Evolutionary conservation across 768 basidiomycete species (phyloP).

Genomic region (Cystobasidium ongulense): DNA sequence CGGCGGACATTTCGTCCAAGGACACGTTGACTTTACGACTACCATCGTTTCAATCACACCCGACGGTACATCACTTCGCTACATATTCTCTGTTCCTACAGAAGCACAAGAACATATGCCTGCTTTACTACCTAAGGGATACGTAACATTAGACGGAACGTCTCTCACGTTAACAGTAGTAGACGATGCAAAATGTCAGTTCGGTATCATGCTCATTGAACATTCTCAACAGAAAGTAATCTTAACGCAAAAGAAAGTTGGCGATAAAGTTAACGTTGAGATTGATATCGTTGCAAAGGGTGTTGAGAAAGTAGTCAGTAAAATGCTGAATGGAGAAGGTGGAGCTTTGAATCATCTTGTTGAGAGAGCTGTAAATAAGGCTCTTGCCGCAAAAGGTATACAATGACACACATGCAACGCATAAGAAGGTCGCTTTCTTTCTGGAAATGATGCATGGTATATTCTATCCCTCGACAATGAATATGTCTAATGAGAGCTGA

Average conservation of each 20-base stretch:
- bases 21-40: slow-evolving; percentile 86
- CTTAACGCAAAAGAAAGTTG: slow-evolving; percentile 63
- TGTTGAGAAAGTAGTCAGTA: slow-evolving; percentile 68
- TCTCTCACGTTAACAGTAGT: slow-evolving; percentile 84
- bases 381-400: slow-evolving; percentile 27
- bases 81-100: slow-evolving; percentile 61
- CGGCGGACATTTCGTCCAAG: slow-evolving; percentile 97
- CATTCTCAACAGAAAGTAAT: slow-evolving; percentile 87
- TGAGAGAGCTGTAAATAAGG: slow-evolving; percentile 40
- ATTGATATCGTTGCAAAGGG: slow-evolving; percentile 92
- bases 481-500: too few species aligned
- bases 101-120: slow-evolving; percentile 44
- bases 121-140: slow-evolving; percentile 80
- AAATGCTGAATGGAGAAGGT: slow-evolving; percentile 37
- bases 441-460: too few species aligned
- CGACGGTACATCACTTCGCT: slow-evolving; percentile 82
- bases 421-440: too few species aligned
- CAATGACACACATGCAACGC: not conserved
- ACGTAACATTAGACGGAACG: slow-evolving; percentile 85
- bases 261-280: slow-evolving; percentile 84
- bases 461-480: too few species aligned
- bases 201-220: slow-evolving; percentile 88
- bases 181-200: slow-evolving; percentile 52
- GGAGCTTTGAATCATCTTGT: slow-evolving; percentile 42
- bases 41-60: slow-evolving; percentile 57